Conservation (phyloP, 2,329 filamentous ascomycete species). For the Coniella vitis region DNA sequence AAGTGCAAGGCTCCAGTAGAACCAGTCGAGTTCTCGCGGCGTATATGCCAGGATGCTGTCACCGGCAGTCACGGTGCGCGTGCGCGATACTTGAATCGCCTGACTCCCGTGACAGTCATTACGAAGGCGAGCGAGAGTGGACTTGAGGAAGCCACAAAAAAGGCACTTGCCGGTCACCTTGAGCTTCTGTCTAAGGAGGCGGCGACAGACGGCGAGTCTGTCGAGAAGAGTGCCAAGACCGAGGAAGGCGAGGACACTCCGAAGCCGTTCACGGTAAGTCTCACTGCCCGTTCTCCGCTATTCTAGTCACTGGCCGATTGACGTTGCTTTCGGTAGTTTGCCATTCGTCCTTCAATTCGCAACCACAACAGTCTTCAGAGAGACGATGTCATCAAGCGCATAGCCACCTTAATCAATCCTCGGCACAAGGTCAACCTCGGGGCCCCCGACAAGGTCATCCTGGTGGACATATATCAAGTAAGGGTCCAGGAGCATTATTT, state of each 20-base stretch:
- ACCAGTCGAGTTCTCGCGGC: slow-evolving; percentile 45
- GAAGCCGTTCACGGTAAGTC: slow-evolving; percentile 10
- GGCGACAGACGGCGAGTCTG: slow-evolving; percentile 18
- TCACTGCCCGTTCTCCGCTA: not conserved
- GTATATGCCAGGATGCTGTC: slow-evolving; percentile 44
- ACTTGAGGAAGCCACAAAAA: slow-evolving; percentile 55
- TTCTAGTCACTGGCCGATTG: not conserved
- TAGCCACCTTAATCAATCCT: slow-evolving; percentile 58
- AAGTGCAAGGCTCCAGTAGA: slow-evolving; percentile 49
- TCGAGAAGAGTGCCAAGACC: slow-evolving; percentile 11
- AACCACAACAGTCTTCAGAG: slow-evolving; percentile 65
- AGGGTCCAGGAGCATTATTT: not conserved
- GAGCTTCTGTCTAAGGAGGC: slow-evolving; percentile 41
- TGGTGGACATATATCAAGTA: slow-evolving; percentile 78
- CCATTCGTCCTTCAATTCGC: slow-evolving; percentile 73
- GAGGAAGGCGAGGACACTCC: slow-evolving; percentile 11
- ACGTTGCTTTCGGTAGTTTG: slow-evolving; percentile 50
- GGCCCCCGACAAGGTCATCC: slow-evolving; percentile 69
- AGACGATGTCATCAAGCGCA: slow-evolving; percentile 61
- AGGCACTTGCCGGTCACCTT: slow-evolving; percentile 60
- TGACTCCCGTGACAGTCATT: slow-evolving; percentile 45
- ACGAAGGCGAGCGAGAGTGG: slow-evolving; percentile 64
- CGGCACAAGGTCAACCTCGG: slow-evolving; percentile 72
- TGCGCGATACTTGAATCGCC: slow-evolving; percentile 49
- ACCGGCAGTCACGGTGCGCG: slow-evolving; percentile 27